Evolutionary conservation across 345 rosid genomes (phyloP), one percentile per base, ranked within the genome.

Genomic region (Populus nigra): DNA sequence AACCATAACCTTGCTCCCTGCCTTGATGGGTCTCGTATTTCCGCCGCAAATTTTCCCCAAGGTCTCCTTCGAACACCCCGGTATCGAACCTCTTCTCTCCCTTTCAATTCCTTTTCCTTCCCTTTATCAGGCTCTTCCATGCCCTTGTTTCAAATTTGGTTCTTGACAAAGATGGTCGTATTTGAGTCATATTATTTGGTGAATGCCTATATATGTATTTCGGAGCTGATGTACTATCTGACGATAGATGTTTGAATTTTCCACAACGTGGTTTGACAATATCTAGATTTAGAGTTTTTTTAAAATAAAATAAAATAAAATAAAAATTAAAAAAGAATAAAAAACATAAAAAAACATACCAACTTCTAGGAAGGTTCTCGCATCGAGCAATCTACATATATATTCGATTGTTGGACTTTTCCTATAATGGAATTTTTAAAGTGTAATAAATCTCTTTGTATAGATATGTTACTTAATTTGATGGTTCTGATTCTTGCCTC

Each of bases 31-130:
- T 94, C 98, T 65, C 97, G 83, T 27, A 94, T 94, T 79, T 94
- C 98, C 0, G 98, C 93, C 0, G 98, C 98, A 5, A 77, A 94
- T 82, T 94, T 94, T 1, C 98, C 98, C 98, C 98, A 92, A 0
- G 97, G 97, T 75, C 98, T 78, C 73, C 88, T 87, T 43, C 98
- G 83, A 25, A 94, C 96, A 1, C 98, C 98, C 2, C 98, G 83
- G 65, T 83, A 90, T 3, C 88, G 87, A 27, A 88, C 83, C 49
- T 77, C 84, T 57, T 88, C 92, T 68, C 74, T 84, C n/a, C 62
- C 78, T 68, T 81, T 83, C 77, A 79, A 75, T 10, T 75, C 65
- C n/a, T 61, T 29, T 17, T 23, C 66, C 76, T 53, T 61, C 72
- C 79, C 72, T 76, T 70, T 57, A 29, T 25, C 43, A 11, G 38